Evolutionary conservation across 352 stramenopile genomes (phyloP).

Genomic region (Phytophthora colocasiae): DNA sequence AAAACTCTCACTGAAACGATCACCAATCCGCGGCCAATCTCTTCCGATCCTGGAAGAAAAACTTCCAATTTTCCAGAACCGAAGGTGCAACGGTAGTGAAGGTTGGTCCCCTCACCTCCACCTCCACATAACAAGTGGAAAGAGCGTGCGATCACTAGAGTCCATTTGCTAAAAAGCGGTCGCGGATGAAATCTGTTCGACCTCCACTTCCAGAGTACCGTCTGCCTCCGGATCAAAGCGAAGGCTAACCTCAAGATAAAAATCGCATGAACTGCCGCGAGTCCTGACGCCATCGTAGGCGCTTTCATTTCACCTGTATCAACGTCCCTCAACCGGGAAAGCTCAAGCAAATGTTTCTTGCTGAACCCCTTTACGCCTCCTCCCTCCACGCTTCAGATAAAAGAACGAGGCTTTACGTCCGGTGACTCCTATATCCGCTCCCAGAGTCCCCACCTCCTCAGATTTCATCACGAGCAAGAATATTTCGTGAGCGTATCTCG

Average conservation of each 20-base stretch:
- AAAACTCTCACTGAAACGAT: conserved; percentile 2
- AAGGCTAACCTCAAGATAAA: background rate
- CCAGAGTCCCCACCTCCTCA: conserved; percentile 8
- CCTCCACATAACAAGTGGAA: conserved; percentile 83
- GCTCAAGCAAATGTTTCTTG: background rate
- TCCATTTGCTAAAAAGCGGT: conserved; percentile 69
- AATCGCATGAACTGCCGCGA: too few relatives aligned
- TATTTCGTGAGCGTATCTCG: conserved; percentile 17
- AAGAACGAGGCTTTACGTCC: conserved; percentile 19
- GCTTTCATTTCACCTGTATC: conserved; percentile 10
- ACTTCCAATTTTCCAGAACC: conserved; percentile 7
- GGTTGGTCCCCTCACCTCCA: conserved; percentile 35
- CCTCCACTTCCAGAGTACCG: conserved; percentile 2
- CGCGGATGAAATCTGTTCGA: conserved; percentile 10
- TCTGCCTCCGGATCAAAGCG: background rate
- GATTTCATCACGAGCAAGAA: conserved; percentile 1
- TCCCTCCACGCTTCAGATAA: conserved; percentile 35
- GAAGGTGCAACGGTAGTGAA: conserved; percentile 24
- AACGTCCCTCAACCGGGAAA: conserved; percentile 22
- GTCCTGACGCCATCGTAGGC: background rate
- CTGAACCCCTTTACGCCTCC: conserved; percentile 33
- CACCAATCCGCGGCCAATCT: conserved; percentile 45
- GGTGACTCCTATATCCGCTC: conserved; percentile 19
- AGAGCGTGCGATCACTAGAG: conserved; percentile 68
- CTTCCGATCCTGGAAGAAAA: conserved; percentile 69